Evolutionary conservation across 306 rosid genomes (phyloP), one percentile per base, ranked within the genome.

Genomic region (Begonia peltatifolia): DNA sequence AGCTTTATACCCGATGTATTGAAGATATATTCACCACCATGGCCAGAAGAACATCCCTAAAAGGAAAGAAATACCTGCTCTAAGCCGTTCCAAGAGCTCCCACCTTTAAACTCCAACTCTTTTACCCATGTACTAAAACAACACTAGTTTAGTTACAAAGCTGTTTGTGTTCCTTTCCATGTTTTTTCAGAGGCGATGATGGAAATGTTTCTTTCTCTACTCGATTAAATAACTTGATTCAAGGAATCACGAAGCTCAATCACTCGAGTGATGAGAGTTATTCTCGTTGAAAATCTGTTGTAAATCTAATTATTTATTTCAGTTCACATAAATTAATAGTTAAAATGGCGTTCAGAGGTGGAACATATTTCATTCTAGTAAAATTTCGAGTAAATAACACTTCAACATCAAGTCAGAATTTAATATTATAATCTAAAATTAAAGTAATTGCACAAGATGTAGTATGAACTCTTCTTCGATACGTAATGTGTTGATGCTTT

Each of bases 1-100:
- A 67, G 42, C 41, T 70, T 46, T 71, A 72, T 61, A 73, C 60
- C 60, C 1, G 8, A 30, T 30, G 38, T 30, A 30, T 6, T 1
- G 38, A 30, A 30, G 9, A 30, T 30, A 30, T 7, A 30, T 30
- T 30, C 38, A 30, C 38, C 38, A 6, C 38, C 38, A 30, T 7
- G 38, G 6, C 54, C 50, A 60, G 42, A 60, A 60, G 60, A 71
- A 47, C 53, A 65, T 61, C 57, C 57, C 14, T 81, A 62, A 74
- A 84, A 79, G 82, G 85, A 79, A 86, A 79, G 86, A 86, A 83
- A 76, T 70, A 46, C 77, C 69, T 86, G 76, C 99, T 83, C 85
- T 90, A 73, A 74, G 75, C 79, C 69, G 74, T 76, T 73, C 74
- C 64, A 67, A 78, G 80, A 85, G 83, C 80, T 78, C 74, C 65